Conservation (phyloP, 1,284 basidiomycete genomes). For the Sanghuangporus weigelae region DNA sequence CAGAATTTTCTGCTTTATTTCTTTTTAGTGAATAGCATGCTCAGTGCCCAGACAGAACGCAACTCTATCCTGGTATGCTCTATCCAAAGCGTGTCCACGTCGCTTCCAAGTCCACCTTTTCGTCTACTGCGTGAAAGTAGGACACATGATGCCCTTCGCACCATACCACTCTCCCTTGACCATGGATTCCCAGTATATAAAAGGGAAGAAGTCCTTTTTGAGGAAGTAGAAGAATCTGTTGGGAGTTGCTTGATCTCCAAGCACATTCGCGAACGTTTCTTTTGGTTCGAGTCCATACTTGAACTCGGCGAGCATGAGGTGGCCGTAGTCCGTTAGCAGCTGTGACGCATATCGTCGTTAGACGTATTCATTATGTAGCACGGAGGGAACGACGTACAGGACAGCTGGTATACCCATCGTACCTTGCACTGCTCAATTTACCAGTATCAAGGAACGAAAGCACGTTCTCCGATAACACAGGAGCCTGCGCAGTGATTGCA, state of each 20-base stretch:
- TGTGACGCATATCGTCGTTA: slow-evolving; percentile 26
- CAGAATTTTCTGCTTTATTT: no score
- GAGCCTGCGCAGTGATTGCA: slow-evolving; percentile 87
- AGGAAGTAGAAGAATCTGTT: slow-evolving; percentile 82
- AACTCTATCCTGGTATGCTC: not conserved
- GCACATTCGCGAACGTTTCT: slow-evolving; percentile 70
- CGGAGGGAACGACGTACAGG: slow-evolving; percentile 45
- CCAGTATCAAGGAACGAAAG: slow-evolving; percentile 71
- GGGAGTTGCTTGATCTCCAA: slow-evolving; percentile 69
- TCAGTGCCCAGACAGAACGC: no score
- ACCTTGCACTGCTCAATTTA: slow-evolving; percentile 57
- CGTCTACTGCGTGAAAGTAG: slow-evolving; percentile 29
- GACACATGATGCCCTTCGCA: slow-evolving; percentile 43
- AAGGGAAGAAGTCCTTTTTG: slow-evolving; percentile 91
- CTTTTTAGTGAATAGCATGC: no score
- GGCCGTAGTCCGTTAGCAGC: slow-evolving; percentile 80
- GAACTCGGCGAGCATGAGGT: slow-evolving; percentile 89
- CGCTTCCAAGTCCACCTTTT: not conserved
- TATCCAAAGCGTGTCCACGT: not conserved
- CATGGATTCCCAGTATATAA: slow-evolving; percentile 83
- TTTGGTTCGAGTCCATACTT: slow-evolving; percentile 84
- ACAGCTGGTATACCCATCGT: slow-evolving; percentile 85
- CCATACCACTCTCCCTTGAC: slow-evolving; percentile 73
- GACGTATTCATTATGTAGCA: slow-evolving; percentile 21
- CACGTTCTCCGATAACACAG: slow-evolving; percentile 90